Evolutionary conservation across 2,329 filamentous ascomycete genomes (phyloP).

Genomic region (Clarireedia monteithiana): DNA sequence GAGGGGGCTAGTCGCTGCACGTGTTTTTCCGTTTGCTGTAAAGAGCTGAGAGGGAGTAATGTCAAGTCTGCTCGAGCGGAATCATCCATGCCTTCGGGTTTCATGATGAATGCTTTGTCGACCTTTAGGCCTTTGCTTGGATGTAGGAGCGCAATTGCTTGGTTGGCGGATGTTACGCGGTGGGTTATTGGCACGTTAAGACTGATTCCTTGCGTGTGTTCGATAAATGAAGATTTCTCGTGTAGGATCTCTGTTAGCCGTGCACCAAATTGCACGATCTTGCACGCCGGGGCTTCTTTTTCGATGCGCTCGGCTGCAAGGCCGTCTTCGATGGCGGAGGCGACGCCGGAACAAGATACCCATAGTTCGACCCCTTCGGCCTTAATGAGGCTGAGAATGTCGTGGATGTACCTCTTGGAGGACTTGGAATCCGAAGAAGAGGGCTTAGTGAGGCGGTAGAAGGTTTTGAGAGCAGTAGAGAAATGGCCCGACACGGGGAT

Average conservation of each 20-base stretch:
- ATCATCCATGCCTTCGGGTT: conserved; percentile 31
- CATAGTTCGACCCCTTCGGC: conserved; percentile 59
- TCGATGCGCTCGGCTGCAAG: conserved; percentile 55
- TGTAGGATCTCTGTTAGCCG: conserved; percentile 45
- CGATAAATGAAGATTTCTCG: conserved; percentile 58
- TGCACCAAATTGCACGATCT: conserved; percentile 55
- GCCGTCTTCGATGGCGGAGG: conserved; percentile 53
- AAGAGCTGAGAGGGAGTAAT: conserved; percentile 48
- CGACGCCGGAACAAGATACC: conserved; percentile 48
- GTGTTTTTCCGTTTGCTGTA: conserved; percentile 45
- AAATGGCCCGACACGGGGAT: conserved; percentile 46
- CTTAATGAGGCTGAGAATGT: conserved; percentile 50
- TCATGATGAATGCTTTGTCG: background rate
- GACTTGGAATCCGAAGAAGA: conserved; percentile 21
- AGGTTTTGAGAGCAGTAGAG: conserved; percentile 47
- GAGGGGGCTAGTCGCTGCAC: conserved; percentile 40
- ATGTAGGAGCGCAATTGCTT: conserved; percentile 46
- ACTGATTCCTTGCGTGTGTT: conserved; percentile 45
- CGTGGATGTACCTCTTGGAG: conserved; percentile 44
- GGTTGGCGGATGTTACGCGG: conserved; percentile 43
- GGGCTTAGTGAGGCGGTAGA: conserved; percentile 37
- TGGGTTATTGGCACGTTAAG: conserved; percentile 46
- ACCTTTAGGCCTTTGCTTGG: conserved; percentile 17
- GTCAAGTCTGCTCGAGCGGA: conserved; percentile 53
- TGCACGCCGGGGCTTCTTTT: conserved; percentile 43